Conservation (phyloP, 768 basidiomycete genomes). For the Hygrocybe punicea region DNA sequence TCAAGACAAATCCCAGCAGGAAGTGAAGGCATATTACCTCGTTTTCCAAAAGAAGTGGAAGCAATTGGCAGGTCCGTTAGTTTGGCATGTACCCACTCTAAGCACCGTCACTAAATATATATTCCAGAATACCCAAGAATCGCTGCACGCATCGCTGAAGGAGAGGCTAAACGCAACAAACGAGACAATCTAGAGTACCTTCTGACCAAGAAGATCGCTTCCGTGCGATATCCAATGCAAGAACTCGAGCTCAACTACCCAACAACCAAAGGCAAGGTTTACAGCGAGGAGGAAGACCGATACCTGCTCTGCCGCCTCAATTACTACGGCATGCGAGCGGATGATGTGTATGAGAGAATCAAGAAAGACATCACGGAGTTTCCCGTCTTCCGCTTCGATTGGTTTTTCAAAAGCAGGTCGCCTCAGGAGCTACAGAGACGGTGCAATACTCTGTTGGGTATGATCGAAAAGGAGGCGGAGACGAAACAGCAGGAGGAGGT, state of each 20-base stretch:
- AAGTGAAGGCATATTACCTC: conserved; percentile 72
- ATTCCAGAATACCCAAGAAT: conserved; percentile 76
- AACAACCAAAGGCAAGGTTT: conserved; percentile 94
- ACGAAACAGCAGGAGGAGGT: conserved; percentile 63
- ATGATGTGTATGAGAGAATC: conserved; percentile 91
- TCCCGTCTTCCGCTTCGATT: conserved; percentile 95
- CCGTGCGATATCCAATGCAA: conserved; percentile 90
- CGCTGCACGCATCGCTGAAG: conserved; percentile 79
- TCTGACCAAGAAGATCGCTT: conserved; percentile 76
- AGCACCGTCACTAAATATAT: neutral
- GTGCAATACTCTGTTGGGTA: conserved; percentile 80
- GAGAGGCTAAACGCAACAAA: conserved; percentile 86
- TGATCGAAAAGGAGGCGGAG: conserved; percentile 93
- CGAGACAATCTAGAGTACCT: conserved; percentile 76
- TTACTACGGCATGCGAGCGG: conserved; percentile 84
- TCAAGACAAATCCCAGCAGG: conserved; percentile 75
- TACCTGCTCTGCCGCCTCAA: conserved; percentile 88
- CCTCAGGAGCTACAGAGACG: conserved; percentile 84
- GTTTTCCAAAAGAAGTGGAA: conserved; percentile 90
- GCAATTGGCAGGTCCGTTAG: conserved; percentile 65
- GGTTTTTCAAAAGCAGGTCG: conserved; percentile 95
- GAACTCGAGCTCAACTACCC: conserved; percentile 95
- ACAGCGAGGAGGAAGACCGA: conserved; percentile 94
- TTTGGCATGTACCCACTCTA: neutral
- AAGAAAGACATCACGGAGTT: conserved; percentile 96